Evolutionary conservation across 257 asterid genomes (phyloP).

Genomic region (Nicotiana tabacum): DNA sequence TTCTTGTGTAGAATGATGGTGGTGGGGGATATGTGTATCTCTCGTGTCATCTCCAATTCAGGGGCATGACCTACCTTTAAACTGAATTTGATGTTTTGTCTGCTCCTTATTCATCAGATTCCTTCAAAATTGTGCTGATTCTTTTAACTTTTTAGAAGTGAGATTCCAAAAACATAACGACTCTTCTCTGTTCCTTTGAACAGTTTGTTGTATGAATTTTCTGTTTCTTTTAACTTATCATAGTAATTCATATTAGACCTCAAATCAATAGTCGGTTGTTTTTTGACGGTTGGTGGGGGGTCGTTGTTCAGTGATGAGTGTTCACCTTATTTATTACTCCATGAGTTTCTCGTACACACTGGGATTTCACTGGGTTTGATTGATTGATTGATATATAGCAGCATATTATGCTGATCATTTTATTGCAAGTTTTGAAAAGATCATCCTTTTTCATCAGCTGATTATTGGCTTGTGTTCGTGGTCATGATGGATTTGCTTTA

Average conservation of each 20-base stretch:
- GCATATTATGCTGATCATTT: not conserved
- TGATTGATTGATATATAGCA: not conserved
- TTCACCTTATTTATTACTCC: not conserved
- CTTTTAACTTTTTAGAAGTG: conserved; percentile 51
- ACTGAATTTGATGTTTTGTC: conserved; percentile 45
- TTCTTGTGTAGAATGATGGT: conserved; percentile 31
- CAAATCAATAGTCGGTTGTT: not conserved
- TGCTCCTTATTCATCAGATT: conserved; percentile 59
- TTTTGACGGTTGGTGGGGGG: conserved; percentile 7
- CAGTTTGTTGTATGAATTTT: not conserved
- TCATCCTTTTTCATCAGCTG: not conserved
- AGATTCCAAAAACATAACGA: conserved; percentile 6
- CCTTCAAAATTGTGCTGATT: conserved; percentile 49
- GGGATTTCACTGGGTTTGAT: too few species aligned
- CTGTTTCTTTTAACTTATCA: not conserved
- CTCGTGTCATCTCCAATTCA: conserved; percentile 16
- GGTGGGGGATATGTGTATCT: conserved; percentile 20
- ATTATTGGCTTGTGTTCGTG: not conserved
- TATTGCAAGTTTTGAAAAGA: not conserved
- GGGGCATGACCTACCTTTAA: conserved; percentile 46
- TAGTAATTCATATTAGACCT: not conserved
- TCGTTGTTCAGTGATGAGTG: not conserved
- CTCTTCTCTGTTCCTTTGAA: not conserved
- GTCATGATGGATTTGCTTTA: not conserved
- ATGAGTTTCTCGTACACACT: not conserved